Conservation (phyloP, 352 stramenopile species). For the Aphanomyces euteiches region DNA sequence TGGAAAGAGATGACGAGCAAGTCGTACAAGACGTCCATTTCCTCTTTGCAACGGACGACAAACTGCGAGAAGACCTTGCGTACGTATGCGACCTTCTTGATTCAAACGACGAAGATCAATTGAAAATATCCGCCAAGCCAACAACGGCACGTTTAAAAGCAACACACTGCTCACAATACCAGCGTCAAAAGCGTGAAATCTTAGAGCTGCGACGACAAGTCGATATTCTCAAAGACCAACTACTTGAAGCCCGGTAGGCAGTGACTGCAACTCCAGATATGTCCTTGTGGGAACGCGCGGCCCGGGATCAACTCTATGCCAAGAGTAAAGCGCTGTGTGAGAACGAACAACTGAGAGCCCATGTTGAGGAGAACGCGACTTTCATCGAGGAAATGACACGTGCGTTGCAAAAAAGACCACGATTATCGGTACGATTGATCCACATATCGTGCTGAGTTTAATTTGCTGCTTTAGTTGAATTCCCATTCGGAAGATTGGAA, state of each 20-base stretch:
- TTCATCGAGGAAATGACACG: not conserved
- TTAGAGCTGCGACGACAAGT: conserved; percentile 12
- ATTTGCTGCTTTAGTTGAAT: not conserved
- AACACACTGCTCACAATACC: not conserved
- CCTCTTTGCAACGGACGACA: conserved; percentile 10
- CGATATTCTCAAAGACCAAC: not conserved
- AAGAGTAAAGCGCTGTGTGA: not conserved
- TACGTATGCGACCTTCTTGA: conserved; percentile 2
- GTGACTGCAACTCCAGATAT: not conserved
- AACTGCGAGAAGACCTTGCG: not conserved
- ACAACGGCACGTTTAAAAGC: not conserved
- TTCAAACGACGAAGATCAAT: not conserved
- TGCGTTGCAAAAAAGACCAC: not conserved
- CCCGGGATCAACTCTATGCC: not conserved
- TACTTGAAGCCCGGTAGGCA: not conserved
- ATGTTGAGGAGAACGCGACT: not conserved
- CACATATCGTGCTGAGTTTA: not conserved
- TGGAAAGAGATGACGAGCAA: too few relatives aligned
- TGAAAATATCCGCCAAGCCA: not conserved
- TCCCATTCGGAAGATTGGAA: not conserved
- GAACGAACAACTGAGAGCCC: conserved; percentile 3
- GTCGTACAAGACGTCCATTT: not conserved
- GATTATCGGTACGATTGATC: not conserved
- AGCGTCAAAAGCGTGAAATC: conserved; percentile 24
- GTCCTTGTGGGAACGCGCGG: not conserved